Evolutionary conservation across 768 basidiomycete species (phyloP).

Genomic region (Candolleomyces eurysporus): DNA sequence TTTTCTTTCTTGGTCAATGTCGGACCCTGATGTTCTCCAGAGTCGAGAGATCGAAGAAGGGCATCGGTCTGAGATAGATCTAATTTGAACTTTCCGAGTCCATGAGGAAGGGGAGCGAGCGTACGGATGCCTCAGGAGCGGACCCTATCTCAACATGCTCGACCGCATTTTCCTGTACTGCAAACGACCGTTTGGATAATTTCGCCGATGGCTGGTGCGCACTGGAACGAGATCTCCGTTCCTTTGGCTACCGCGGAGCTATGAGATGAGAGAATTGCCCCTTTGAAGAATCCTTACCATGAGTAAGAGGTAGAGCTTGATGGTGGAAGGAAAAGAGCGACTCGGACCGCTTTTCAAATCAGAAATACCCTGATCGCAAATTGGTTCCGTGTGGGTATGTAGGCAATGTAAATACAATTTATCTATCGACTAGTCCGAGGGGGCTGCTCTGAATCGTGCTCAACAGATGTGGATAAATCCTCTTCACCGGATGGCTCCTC

Average conservation of each 20-base stretch:
- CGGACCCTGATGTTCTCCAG: conserved; percentile 5
- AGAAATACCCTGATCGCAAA: too few relatives aligned
- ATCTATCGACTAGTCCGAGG: conserved; percentile 1
- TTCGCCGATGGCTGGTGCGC: conserved; percentile 54
- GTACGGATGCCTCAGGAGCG: conserved; percentile 40
- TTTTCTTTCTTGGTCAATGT: conserved; percentile 63
- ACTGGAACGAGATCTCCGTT: conserved; percentile 40
- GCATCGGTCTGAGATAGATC: conserved; percentile 9
- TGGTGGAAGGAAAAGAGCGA: too few relatives aligned
- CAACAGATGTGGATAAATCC: neutral
- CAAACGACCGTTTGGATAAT: conserved; percentile 46
- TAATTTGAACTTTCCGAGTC: too few relatives aligned
- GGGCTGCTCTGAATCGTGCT: neutral
- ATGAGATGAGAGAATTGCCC: neutral
- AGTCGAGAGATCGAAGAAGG: conserved; percentile 25
- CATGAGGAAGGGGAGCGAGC: too few relatives aligned
- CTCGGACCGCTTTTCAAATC: too few relatives aligned
- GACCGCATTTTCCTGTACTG: conserved; percentile 46
- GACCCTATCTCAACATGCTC: conserved; percentile 48
- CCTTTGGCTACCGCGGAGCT: conserved; percentile 31
- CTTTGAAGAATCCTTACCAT: conserved; percentile 20
- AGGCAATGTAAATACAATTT: neutral
- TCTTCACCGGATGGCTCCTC: conserved; percentile 9
- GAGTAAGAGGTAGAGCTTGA: neutral
- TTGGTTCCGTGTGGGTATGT: too few relatives aligned